Evolutionary conservation across 2,329 filamentous ascomycete genomes (phyloP).

Genomic region (Phyllosticta capitalensis): DNA sequence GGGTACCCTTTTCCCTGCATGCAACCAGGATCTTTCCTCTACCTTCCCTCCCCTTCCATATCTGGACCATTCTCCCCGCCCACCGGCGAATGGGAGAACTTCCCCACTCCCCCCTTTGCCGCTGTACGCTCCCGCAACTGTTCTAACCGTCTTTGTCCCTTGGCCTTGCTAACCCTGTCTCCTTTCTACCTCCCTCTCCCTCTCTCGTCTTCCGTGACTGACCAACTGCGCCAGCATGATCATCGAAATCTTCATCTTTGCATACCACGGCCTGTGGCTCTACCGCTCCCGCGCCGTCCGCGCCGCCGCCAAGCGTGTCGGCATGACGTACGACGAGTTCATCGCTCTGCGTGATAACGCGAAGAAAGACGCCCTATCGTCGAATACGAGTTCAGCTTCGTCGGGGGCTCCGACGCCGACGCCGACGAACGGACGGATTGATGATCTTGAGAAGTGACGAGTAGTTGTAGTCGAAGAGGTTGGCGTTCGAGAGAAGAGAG

Average conservation of each 20-base stretch:
- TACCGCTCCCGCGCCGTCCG: conserved; percentile 45
- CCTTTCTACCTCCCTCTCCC: too few species aligned
- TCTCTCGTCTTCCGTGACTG: not conserved
- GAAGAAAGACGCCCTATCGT: not conserved
- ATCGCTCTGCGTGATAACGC: conserved; percentile 7
- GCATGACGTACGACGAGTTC: conserved; percentile 49
- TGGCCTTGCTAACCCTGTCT: not conserved
- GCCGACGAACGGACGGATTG: too few species aligned
- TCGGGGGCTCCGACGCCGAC: too few species aligned
- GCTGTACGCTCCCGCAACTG: not conserved
- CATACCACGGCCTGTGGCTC: conserved; percentile 50
- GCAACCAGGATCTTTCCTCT: not conserved
- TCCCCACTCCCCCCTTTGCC: not conserved
- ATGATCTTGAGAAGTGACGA: too few species aligned
- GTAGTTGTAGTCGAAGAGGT: too few species aligned
- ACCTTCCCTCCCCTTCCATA: not conserved
- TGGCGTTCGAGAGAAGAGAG: too few species aligned
- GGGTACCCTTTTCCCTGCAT: not conserved
- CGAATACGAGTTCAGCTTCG: not conserved
- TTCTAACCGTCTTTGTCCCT: not conserved
- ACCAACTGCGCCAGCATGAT: conserved; percentile 34
- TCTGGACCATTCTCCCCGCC: too few species aligned
- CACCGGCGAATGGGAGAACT: not conserved
- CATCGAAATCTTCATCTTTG: conserved; percentile 52
- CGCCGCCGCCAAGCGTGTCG: conserved; percentile 41